Evolutionary conservation across 768 basidiomycete genomes (phyloP), one percentile per base, ranked within the genome.

Genomic region (Tylopilus subfusipes): DNA sequence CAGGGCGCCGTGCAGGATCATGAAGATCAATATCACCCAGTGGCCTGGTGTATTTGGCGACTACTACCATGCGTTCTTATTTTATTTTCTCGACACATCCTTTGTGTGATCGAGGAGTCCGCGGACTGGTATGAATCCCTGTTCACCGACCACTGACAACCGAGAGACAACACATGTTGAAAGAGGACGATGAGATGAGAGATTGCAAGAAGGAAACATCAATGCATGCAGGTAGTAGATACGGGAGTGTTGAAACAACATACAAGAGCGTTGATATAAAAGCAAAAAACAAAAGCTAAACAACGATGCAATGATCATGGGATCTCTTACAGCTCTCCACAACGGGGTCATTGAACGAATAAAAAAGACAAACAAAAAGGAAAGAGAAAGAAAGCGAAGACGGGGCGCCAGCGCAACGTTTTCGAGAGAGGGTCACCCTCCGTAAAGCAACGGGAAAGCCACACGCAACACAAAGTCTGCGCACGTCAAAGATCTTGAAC

Each of bases 361-460:
- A 40, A 3, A 22, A 40, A 40, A 21, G 38, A 34, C 12, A 39
- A 29, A 21, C 4, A 45, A 22, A 40, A 14, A 27, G 18, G 2
- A 18, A 19, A 18, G 8, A 10, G 10, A 19, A 10, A 42, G 34
- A 25, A 9, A 38, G 12, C 34, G 30, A 44, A 51, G 19, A 55
- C 19, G 42, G 21, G 44, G 57, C 55, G 58, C 55, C 62, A 53
- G 62, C 61, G 58, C 61, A 47, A 2, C 53, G 53, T 50, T 22
- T 31, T 22, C 11, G 11, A 43, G 22, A 30, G 8, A n/a, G 27
- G 46, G 25, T 14, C 4, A 4, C 42, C 2, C 25, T 30, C 18
- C 27, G 12, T 22, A 18, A 25, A 31, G 22, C 3, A 27, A 19
- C 9, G 7, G 30, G 29, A 30, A 43, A 14, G 16, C 6, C 42